Evolutionary conservation across 2,329 filamentous ascomycete genomes (phyloP), one percentile per base, ranked within the genome.

Genomic region (Immersiporthe knoxdaviesiana): DNA sequence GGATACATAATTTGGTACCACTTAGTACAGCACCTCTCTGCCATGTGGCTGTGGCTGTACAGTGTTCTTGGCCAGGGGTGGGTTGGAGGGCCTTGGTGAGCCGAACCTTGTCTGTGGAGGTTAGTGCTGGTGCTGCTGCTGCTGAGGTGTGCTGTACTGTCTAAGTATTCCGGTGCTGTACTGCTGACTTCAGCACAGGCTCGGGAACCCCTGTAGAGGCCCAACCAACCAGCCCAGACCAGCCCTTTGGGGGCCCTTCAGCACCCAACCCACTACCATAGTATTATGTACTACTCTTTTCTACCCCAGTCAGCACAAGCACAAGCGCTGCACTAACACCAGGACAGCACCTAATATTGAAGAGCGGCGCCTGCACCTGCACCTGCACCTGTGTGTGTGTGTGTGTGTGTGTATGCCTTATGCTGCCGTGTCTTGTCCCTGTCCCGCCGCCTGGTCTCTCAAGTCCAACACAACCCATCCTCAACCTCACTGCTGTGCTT

Each of bases 401-500:
- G n/a, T n/a, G n/a, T n/a, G n/a, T n/a, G n/a, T n/a, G 39, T n/a
- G 65, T 62, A 37, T 30, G 65, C 44, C 58, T n/a, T 44, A 30
- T 47, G 58, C 60, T n/a, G 66, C 41, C 39, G 27, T 37, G 65
- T 67, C 63, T 58, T 30, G 24, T 59, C 58, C 27, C 21, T 47
- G 27, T 60, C 65, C 58, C 54, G 44, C 24, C 41, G 6, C 24
- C 35, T 50, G 32, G 21, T 59, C 52, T 50, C 41, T 32, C 65
- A 24, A 39, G 47, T 44, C 59, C 52, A 27, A 61, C 35, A 35
- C 67, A 66, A 44, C 56, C 64, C 39, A 58, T 50, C 54, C 39
- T 63, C 41, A 24, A 63, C 24, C 60, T 59, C 65, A 62, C 67
- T 64, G 60, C 64, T 27, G 52, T 47, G 44, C 44, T 52, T 52